Base-by-base conservation (phyloP, 2,329 filamentous ascomycete genomes). In the Trichoderma pleuroti region DNA sequence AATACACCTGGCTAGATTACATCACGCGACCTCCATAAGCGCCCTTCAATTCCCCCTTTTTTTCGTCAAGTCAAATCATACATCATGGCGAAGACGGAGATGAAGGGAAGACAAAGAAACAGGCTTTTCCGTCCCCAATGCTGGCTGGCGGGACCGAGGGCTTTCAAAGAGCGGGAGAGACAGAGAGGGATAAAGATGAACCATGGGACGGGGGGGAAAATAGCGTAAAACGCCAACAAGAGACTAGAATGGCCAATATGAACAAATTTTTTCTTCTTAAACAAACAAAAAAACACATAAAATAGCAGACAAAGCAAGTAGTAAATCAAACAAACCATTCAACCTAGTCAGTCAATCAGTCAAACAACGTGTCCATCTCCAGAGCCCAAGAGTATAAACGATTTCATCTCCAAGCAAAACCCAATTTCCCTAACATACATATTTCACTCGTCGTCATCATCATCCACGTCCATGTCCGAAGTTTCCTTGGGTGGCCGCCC, bases 401-500 rank as follows among this genome's bases (percentile, higher is more conserved):
- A 46, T 9, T 42, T 70, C 59, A 9, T 70, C 67, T 63, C 67
- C 59, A 70, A 70, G 26, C 49, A 42, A 70, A 63, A 39, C 34
- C 32, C n/a, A 3, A 42, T 42, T 46, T 42, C 52, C 68, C 68
- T 70, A 57, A 52, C 68, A 63, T 70, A 65, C 60, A 70, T 34
- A 42, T 34, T 52, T 70, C 56, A 70, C 61, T 70, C 68, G 34
- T 72, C 71, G 57, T 78, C 75, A 56, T 78, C 78, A 36, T 78
- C 76, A 68, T 82, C 80, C 42, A 80, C 71, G 10, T 81, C 80
- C 80, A 82, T 81, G 21, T 78, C 78, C 14, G 76, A 76, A 21
- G 74, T 70, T 24, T 76, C 76, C 72, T 75, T 79, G 36, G 75
- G 74, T 34, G 72, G 54, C 54, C 73, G 74, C 11, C 74, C 66